Evolutionary conservation across 2,329 filamentous ascomycete species (phyloP).

Genomic region (Helotiales sp.): DNA sequence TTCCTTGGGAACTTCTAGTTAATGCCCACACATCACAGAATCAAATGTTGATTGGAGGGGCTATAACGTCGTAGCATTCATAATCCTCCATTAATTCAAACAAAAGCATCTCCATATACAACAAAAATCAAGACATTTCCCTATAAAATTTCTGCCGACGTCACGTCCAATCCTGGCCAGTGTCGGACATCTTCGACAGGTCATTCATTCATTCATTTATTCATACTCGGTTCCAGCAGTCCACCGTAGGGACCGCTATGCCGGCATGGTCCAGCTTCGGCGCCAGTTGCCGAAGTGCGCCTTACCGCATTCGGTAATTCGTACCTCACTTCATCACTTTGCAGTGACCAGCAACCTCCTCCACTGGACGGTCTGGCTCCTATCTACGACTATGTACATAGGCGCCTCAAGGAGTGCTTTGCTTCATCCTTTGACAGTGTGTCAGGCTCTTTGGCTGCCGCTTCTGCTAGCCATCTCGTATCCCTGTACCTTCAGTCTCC

Average conservation of each 20-base stretch:
- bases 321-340: slow-evolving; percentile 5
- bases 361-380: slow-evolving; percentile 13
- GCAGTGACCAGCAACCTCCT: slow-evolving; percentile 18
- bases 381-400: slow-evolving; percentile 22
- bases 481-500: slow-evolving; percentile 17
- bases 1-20: not conserved
- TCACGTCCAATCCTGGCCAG: not conserved
- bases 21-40: not conserved
- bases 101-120: not conserved
- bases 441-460: slow-evolving; percentile 12
- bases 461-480: slow-evolving; percentile 13
- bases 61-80: not conserved
- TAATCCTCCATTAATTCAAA: not conserved
- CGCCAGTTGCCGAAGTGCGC: not conserved
- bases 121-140: not conserved
- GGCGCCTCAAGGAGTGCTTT: slow-evolving; percentile 9
- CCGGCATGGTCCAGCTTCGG: not conserved
- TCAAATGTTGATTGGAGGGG: not conserved
- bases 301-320: not conserved
- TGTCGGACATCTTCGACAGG: not conserved
- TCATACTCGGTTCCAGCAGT: not conserved
- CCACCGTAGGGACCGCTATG: not conserved
- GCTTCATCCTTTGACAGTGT: not conserved
- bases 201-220: not conserved
- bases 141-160: not conserved